These are phyloP conservation scores for Ogataea hybrid DNA, from an alignment of 1,139 yeast genomes.

Conservation along the genomic window DNA sequence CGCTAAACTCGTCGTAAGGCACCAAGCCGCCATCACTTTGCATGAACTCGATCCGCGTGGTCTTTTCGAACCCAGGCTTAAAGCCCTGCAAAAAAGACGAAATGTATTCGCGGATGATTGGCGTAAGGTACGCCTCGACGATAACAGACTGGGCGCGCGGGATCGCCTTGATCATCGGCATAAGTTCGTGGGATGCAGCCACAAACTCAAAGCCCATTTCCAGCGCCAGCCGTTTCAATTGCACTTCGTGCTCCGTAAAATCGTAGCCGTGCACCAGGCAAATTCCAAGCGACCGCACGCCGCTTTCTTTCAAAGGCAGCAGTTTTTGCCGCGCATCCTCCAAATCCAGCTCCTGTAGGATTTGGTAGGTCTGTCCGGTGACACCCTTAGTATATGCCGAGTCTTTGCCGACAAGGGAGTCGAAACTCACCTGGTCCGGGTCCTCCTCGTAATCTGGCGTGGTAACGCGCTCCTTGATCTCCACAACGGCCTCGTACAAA, in stretches of 20 bases:
- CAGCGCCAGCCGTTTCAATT: constrained; percentile 31
- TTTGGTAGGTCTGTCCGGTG: constrained; percentile 30
- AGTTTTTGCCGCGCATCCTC: constrained; percentile 19
- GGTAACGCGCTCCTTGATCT: constrained; percentile 73
- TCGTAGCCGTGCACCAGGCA: constrained; percentile 37
- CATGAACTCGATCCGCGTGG: constrained; percentile 32
- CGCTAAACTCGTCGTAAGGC: too few relatives aligned
- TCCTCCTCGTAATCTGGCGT: constrained; percentile 64
- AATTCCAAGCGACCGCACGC: constrained; percentile 34
- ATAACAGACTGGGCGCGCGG: constrained; percentile 36
- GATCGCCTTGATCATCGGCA: constrained; percentile 35
- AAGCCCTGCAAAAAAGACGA: constrained; percentile 33
- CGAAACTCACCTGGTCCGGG: constrained; percentile 32
- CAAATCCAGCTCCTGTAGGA: constrained; percentile 31
- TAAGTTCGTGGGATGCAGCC: constrained; percentile 33
- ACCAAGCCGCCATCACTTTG: too few relatives aligned
- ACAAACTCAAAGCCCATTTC: constrained; percentile 33
- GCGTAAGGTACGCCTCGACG: constrained; percentile 37
- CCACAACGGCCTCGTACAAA: constrained; percentile 60
- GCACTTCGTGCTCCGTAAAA: constrained; percentile 32
- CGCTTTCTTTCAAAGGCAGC: constrained; percentile 15
- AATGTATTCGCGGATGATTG: constrained; percentile 33
- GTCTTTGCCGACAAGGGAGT: constrained; percentile 11
- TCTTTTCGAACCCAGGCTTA: constrained; percentile 49
- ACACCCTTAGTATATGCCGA: constrained; percentile 9